Evolutionary conservation across 2,329 filamentous ascomycete genomes (phyloP), one percentile per base, ranked within the genome.

Genomic region (Monilinia vaccinii-corymbosi): DNA sequence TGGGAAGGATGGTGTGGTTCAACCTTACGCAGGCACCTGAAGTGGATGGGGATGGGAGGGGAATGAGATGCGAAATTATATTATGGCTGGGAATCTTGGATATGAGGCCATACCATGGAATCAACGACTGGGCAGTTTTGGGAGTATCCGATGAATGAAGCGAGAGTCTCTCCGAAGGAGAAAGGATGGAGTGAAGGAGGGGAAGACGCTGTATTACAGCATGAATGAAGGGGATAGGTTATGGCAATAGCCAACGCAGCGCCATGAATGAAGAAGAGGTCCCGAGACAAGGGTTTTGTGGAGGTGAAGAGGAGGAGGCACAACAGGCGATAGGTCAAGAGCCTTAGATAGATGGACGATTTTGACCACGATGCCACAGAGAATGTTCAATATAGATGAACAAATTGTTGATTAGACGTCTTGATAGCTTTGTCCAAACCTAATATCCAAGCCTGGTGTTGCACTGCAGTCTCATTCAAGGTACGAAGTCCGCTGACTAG

Each of bases 261-360:
- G 51, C 28, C 25, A 55, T 18, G 40, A 32, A 52, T 42, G 50
- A 36, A 52, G 51, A 55, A 55, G 28, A 44, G 38, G 38, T 32
- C 51, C 38, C 51, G 51, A 55, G 51, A 55, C 51, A 32, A 50
- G n/a, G 38, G 44, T 44, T 55, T 18, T 32, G 40, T 32, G 51
- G 51, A 53, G 38, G 38, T 13, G 18, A 21, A 44, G 32, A 10
- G 25, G 28, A 44, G 5, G 25, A n/a, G 32, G 51, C 28, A 55
- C 38, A n/a, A 55, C 25, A 44, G 25, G 38, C 28, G 38, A 55
- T 32, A 55, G 21, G 38, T 55, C 4, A 18, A 32, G 38, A 34
- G n/a, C 28, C 42, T 10, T 52, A 52, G 25, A 31, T 42, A 21
- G 45, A 47, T 47, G 28, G 45, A 28, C 18, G 16, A 25, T 23